Base-by-base conservation (phyloP, 2,329 filamentous ascomycete species). In the Ilyonectria destructans region DNA sequence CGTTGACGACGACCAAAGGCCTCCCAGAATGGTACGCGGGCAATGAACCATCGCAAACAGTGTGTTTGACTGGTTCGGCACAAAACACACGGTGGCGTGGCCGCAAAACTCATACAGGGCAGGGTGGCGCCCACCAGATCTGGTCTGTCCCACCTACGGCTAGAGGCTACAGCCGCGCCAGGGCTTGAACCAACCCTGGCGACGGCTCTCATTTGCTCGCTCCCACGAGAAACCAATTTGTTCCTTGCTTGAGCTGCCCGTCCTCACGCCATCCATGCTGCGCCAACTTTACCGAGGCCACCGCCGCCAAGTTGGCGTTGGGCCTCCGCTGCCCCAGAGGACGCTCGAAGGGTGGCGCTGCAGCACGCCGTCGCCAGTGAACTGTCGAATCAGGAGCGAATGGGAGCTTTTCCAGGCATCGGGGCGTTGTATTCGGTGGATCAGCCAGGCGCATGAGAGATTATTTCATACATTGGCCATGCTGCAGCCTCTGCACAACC, bases 341-440 rank as follows among this genome's bases (percentile, higher is more conserved):
- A 67, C 63, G 65, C 62, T 68, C 65, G 57, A 67, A 71, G 69
- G 65, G 70, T 74, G 68, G 70, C 70, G 69, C 72, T 75, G 74
- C 69, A 71, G 67, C 65, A 63, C 73, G 74, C 76, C 77, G 74
- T 73, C 75, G 61, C 68, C 68, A 67, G 58, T 67, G 56, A 62
- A 43, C 60, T 69, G 64, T 66, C 68, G 60, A 67, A 31, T 56
- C 68, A 58, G 59, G 26, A 69, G 62, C 77, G 76, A 79, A 77
- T 77, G 62, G 70, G 77, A 73, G 71, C 67, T 58, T 77, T 77
- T 70, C 76, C 76, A 77, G 69, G 66, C 72, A 64, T 76, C 70
- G 76, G 75, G 71, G 46, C 65, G 67, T 69, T 62, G 65, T 66
- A 71, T 68, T 66, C 70, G 65, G 72, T 76, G 72, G 75, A 74